Base-by-base conservation (phyloP, 2,329 filamentous ascomycete genomes). In the Metarhizium anisopliae region DNA sequence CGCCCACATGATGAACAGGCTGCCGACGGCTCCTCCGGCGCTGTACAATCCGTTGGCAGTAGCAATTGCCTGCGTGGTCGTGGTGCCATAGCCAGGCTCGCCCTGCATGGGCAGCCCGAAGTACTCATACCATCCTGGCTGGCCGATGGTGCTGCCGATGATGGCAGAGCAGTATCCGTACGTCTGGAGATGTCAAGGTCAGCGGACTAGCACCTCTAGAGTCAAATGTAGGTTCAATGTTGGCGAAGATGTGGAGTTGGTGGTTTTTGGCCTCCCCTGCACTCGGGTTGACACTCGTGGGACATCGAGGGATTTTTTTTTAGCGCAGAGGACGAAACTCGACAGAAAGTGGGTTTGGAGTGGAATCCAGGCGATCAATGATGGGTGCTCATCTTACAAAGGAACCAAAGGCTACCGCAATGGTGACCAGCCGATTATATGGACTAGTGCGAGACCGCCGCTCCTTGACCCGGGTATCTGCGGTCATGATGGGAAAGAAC, bases 161-260 rank as follows among this genome's bases (percentile, higher is more conserved):
- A 79, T 72, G 2, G 76, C 77, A 8, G 77, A 70, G 53, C 71
- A 74, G 59, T 79, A 79, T 25, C 77, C 77, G 58, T 79, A 79
- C 13, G 43, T 47, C 43, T 47, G 20, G 7, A 47, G 18, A 36
- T 16, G 52, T 25, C 25, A 25, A 25, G 25, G 25, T 25, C 25
- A 25, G 25, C 25, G 4, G 4, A 25, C 25, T 25, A 25, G 25
- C 25, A 25, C 25, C 25, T 25, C 25, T 25, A 25, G 25, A 4
- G 25, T 25, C 25, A 4, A 4, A 25, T 25, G 25, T 25, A 25
- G 25, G 3, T 25, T 25, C 4, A 4, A 25, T 25, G 25, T 25
- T 25, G 25, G 25, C 25, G 25, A 25, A 25, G 25, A 25, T 25
- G 25, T 25, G 25, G 25, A 25, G 25, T 25, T 25, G 25, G 25